These are phyloP conservation scores for Arachnomyces sp. DNA, from an alignment of 2,329 filamentous ascomycete genomes.

Conservation along the genomic window DNA sequence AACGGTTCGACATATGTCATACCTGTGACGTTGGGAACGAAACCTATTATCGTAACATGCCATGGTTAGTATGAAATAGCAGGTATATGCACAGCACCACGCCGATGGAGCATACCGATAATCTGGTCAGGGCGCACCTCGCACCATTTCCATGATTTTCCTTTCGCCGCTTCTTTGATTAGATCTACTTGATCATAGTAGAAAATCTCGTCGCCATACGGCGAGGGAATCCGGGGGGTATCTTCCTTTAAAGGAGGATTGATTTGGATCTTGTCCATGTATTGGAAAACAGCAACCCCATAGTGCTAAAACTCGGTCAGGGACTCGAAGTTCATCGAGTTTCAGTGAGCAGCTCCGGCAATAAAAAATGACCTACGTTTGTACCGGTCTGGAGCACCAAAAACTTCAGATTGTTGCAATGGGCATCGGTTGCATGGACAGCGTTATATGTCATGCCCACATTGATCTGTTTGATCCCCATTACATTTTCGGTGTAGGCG, in stretches of 20 bases:
- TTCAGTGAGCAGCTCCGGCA: conserved; percentile 14
- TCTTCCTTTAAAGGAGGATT: conserved; percentile 32
- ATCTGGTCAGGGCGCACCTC: conserved; percentile 41
- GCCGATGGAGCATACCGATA: conserved; percentile 15
- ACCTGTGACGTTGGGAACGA: conserved; percentile 38
- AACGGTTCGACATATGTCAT: conserved; percentile 37
- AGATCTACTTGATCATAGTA: conserved; percentile 42
- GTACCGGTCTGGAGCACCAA: conserved; percentile 37
- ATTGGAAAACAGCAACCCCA: conserved; percentile 21
- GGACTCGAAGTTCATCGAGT: conserved; percentile 7
- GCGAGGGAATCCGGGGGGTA: conserved; percentile 35
- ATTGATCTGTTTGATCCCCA: conserved; percentile 31
- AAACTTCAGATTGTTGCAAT: conserved; percentile 32
- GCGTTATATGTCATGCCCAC: conserved; percentile 32
- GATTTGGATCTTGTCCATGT: conserved; percentile 18
- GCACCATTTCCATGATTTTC: conserved; percentile 38
- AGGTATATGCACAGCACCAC: too few species aligned
- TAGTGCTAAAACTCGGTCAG: conserved; percentile 20
- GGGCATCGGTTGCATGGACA: conserved; percentile 30
- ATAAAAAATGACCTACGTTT: conserved; percentile 28
- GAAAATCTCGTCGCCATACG: conserved; percentile 38
- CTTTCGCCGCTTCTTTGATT: conserved; percentile 26
- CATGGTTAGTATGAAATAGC: background rate
- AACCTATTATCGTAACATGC: conserved; percentile 22
- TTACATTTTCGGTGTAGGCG: conserved; percentile 31